phyloP scores from a whole-genome alignment of 164 flowering plant genomes.

The Warburgia ugandensis region DNA sequence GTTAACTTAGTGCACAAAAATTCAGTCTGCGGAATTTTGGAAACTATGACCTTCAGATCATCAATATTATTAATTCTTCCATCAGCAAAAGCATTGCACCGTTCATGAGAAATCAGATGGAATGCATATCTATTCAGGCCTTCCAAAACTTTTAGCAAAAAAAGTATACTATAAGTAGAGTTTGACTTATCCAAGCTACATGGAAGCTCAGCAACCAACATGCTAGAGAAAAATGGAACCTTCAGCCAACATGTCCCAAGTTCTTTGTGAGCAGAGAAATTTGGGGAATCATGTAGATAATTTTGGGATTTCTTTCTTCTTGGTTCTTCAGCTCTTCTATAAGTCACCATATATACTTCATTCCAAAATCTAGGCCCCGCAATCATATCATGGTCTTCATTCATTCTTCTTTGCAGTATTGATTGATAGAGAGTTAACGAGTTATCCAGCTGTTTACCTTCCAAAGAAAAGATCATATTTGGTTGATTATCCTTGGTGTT shows the following conservation, averaged over 20 bases:
- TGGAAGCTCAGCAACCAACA: slow-evolving; percentile 35
- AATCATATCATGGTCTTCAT: slow-evolving; percentile 28
- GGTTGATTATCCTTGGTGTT: neutral
- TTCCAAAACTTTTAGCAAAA: slow-evolving; percentile 65
- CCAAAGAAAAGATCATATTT: slow-evolving; percentile 50
- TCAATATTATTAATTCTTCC: slow-evolving; percentile 45
- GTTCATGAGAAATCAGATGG: slow-evolving; percentile 46
- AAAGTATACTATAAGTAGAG: slow-evolving; percentile 48
- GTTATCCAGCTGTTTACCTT: slow-evolving; percentile 43
- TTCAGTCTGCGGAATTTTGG: slow-evolving; percentile 47
- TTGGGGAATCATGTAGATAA: neutral
- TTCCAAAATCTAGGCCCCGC: slow-evolving; percentile 46
- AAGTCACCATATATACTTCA: slow-evolving; percentile 50
- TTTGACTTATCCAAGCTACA: slow-evolving; percentile 46
- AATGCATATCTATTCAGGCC: slow-evolving; percentile 41
- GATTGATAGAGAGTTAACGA: slow-evolving; percentile 65
- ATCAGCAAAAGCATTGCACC: slow-evolving; percentile 43
- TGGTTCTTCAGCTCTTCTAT: slow-evolving; percentile 28
- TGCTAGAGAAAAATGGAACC: slow-evolving; percentile 30
- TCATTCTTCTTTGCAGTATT: slow-evolving; percentile 42
- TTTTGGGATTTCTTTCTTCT: slow-evolving; percentile 10
- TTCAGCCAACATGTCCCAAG: slow-evolving; percentile 13
- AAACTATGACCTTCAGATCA: slow-evolving; percentile 25
- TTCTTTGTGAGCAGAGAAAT: slow-evolving; percentile 14
- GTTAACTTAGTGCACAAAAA: slow-evolving; percentile 69